Percentiles rank a stretch among this genome's conserved stretches.
These are phyloP conservation scores for Alternaria atra DNA, from an alignment of 2,329 filamentous ascomycete species.

Conservation along the genomic window DNA sequence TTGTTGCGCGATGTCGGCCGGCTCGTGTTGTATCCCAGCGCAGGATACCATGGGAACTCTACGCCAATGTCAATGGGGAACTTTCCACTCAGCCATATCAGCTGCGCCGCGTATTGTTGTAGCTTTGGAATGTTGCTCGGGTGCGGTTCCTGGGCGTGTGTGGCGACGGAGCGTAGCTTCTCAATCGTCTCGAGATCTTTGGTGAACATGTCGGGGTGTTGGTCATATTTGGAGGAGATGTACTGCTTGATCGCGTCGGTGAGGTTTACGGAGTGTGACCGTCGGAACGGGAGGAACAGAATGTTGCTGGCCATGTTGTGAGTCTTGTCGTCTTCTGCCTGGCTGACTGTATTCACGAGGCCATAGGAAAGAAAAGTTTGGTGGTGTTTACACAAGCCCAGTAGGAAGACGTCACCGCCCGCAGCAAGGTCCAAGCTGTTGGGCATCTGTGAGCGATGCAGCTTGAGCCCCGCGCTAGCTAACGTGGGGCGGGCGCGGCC, in stretches of 20 bases:
- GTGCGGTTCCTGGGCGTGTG: slow-evolving; percentile 89
- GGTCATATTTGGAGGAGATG: slow-evolving; percentile 98
- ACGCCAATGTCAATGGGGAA: slow-evolving; percentile 96
- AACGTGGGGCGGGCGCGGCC: slow-evolving; percentile 10
- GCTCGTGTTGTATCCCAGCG: slow-evolving; percentile 87
- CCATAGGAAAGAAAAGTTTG: slow-evolving; percentile 28
- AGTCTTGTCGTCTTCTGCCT: neutral
- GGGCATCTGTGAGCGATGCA: slow-evolving; percentile 12
- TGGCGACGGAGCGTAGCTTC: slow-evolving; percentile 80
- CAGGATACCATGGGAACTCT: slow-evolving; percentile 96
- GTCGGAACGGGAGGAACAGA: slow-evolving; percentile 86
- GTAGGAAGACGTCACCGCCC: slow-evolving; percentile 38
- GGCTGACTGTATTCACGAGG: slow-evolving; percentile 31
- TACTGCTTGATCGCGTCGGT: slow-evolving; percentile 89
- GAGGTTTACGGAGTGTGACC: slow-evolving; percentile 79
- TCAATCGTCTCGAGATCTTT: slow-evolving; percentile 90
- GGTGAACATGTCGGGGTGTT: slow-evolving; percentile 96
- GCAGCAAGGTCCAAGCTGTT: slow-evolving; percentile 18
- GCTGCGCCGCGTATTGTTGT: slow-evolving; percentile 89
- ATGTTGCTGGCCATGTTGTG: slow-evolving; percentile 61
- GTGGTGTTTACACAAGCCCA: slow-evolving; percentile 26
- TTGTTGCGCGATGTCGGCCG: slow-evolving; percentile 74
- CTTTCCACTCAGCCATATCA: slow-evolving; percentile 92
- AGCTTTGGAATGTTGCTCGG: slow-evolving; percentile 85
- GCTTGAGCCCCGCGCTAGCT: slow-evolving; percentile 20